A percentile compares a stretch with the other conserved stretches of the same genome.
phyloP scores from a whole-genome alignment of 2,329 filamentous ascomycete genomes.

The Chrysosporium keratinophilum region DNA sequence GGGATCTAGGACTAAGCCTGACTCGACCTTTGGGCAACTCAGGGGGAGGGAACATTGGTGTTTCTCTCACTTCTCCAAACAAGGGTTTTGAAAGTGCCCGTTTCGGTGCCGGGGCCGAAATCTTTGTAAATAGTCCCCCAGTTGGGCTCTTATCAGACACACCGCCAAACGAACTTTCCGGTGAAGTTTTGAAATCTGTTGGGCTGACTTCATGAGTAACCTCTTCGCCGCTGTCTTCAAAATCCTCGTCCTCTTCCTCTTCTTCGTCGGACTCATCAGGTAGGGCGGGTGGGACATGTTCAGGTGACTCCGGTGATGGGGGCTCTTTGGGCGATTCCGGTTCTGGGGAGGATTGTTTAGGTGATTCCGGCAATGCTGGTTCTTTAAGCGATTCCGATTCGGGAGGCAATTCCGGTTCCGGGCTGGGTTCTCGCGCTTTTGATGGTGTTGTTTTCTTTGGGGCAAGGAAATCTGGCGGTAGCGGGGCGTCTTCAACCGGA shows the following conservation, averaged over 20 bases:
- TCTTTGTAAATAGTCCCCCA: slow-evolving; percentile 33
- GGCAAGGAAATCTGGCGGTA: slow-evolving; percentile 22
- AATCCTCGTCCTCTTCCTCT: slow-evolving; percentile 27
- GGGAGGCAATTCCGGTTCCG: background rate
- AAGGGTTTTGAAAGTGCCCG: slow-evolving; percentile 25
- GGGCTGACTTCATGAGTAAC: slow-evolving; percentile 33
- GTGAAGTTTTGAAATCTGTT: slow-evolving; percentile 31
- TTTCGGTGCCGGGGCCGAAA: slow-evolving; percentile 24
- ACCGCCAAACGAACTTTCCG: slow-evolving; percentile 38
- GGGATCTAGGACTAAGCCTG: slow-evolving; percentile 32
- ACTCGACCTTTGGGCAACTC: slow-evolving; percentile 25
- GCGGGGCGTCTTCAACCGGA: slow-evolving; percentile 33
- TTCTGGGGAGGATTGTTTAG: slow-evolving; percentile 1
- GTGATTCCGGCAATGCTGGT: background rate
- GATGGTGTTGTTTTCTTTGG: slow-evolving; percentile 13
- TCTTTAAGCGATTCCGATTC: background rate
- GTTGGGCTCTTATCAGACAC: slow-evolving; percentile 29
- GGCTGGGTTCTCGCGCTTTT: background rate
- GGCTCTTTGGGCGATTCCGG: slow-evolving; percentile 1
- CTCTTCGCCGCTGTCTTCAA: slow-evolving; percentile 39
- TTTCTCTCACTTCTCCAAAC: slow-evolving; percentile 37
- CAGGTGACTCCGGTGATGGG: background rate
- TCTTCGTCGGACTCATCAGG: slow-evolving; percentile 26
- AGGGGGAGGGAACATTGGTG: slow-evolving; percentile 30
- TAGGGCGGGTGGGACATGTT: slow-evolving; percentile 19